Evolutionary conservation across 2,329 filamentous ascomycete genomes (phyloP).

Genomic region (Penicillium sp.): DNA sequence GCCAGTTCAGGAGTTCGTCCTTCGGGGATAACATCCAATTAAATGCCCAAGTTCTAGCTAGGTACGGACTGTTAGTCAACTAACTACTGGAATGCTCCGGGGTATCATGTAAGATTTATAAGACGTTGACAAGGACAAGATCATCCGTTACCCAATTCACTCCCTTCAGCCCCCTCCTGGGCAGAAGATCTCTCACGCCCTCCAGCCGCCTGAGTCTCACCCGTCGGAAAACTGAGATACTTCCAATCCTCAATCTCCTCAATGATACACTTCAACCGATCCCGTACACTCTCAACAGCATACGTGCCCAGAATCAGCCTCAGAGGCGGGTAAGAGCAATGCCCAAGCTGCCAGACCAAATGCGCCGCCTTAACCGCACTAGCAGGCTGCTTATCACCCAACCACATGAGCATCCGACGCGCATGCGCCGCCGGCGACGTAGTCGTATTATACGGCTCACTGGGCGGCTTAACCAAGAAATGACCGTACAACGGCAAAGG

Average conservation of each 20-base stretch:
- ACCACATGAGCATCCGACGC: constrained; percentile 87
- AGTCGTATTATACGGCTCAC: constrained; percentile 72
- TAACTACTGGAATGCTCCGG: too few relatives aligned
- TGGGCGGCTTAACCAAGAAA: constrained; percentile 83
- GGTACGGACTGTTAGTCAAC: too few relatives aligned
- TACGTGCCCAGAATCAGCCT: constrained; percentile 85
- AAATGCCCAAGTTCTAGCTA: too few relatives aligned
- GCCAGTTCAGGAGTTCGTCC: too few relatives aligned
- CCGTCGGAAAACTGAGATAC: constrained; percentile 66
- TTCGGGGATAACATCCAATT: too few relatives aligned
- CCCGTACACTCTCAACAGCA: constrained; percentile 91
- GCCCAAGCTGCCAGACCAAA: constrained; percentile 88
- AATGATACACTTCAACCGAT: constrained; percentile 82
- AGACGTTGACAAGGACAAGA: background rate
- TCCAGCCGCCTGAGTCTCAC: constrained; percentile 27
- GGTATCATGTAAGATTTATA: constrained; percentile 4
- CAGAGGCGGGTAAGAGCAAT: constrained; percentile 90
- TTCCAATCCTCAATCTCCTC: constrained; percentile 96
- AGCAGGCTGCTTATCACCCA: constrained; percentile 86
- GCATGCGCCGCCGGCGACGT: constrained; percentile 85
- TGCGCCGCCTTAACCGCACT: constrained; percentile 91
- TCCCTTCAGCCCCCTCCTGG: background rate
- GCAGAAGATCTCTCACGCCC: constrained; percentile 1
- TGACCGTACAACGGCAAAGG: constrained; percentile 82
- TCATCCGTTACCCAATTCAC: constrained; percentile 1